Conservation (phyloP, 345 rosid species). For the Euphorbia pulcherrima region DNA sequence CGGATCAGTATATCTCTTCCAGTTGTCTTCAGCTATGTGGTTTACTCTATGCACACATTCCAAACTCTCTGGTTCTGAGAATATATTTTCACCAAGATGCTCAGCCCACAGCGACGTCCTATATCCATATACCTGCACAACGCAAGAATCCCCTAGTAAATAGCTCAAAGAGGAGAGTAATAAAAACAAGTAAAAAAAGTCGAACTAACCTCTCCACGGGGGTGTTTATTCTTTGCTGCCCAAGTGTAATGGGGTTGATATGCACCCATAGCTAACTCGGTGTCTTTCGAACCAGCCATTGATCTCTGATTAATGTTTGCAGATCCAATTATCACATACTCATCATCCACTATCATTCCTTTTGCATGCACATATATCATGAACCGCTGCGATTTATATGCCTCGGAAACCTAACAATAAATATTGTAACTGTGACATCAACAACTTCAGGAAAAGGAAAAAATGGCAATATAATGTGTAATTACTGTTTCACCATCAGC, state of each 20-base stretch:
- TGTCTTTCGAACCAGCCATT: constrained; percentile 90
- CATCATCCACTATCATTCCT: constrained; percentile 93
- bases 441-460: neutral
- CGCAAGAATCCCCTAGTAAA: neutral
- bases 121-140: constrained; percentile 70
- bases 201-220: constrained; percentile 71
- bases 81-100: constrained; percentile 55
- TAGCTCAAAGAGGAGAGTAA: too few species aligned
- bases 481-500: constrained; percentile 46
- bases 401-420: constrained; percentile 14
- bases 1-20: constrained; percentile 46
- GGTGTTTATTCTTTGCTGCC: constrained; percentile 49
- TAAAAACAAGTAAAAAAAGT: neutral
- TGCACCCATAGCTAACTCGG: constrained; percentile 95
- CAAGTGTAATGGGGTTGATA: constrained; percentile 87
- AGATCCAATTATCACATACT: constrained; percentile 79
- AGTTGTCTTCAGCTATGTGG: constrained; percentile 51
- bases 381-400: constrained; percentile 42
- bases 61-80: constrained; percentile 48
- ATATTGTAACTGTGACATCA: neutral
- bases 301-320: constrained; percentile 97
- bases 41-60: constrained; percentile 65
- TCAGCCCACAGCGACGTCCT: constrained; percentile 94
- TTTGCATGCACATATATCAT: constrained; percentile 94
- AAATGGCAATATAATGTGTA: constrained; percentile 1